Evolutionary conservation across 371 early-diverging fungal genomes (phyloP), one percentile per base, ranked within the genome.

Genomic region (Umbelopsis sp.): DNA sequence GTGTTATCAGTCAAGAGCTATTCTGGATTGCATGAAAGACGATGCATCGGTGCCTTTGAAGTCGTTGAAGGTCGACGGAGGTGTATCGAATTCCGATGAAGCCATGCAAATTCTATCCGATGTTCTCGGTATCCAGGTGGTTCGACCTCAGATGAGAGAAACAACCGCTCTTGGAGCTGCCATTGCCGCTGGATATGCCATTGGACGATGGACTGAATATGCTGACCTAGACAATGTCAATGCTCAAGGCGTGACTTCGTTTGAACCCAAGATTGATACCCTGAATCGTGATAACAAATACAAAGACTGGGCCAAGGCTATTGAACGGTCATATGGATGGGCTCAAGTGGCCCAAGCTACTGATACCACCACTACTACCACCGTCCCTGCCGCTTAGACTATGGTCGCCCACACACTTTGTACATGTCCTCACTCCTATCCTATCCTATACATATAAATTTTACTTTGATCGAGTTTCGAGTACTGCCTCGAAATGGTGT

Each of bases 111-210:
- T 96, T 65, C 95, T 96, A 78, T 89, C 97, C 11, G 94, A 98
- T 74, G 84, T 94, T 24, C 76, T 94, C 52, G 93, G 93, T 12
- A 92, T 96, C 8, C 78, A 82, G 44, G 91, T 94, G 57, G 82
- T 80, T 18, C 88, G 98, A 32, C 97, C 98, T 0, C 80, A 79
- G 25, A 96, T 96, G 96, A 83, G 89, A 44, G 97, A 98, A 76
- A 93, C 94, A 25, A 97, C 97, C 4, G 96, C 96, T 0, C 78
- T 96, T 24, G 98, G 98, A 29, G 97, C 97, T 18, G 98, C 98
- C 0, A 85, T 95, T 44, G 98, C 96, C 10, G 97, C 98, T 18
- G 98, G 94, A 7, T 78, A 90, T 14, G 94, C 88, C 10, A 85
- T 91, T 35, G 94, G 94, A 10, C 77, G 93, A 29, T 95, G 94